Base-by-base conservation (phyloP, 768 basidiomycete species). In the Lentinula edodes region DNA sequence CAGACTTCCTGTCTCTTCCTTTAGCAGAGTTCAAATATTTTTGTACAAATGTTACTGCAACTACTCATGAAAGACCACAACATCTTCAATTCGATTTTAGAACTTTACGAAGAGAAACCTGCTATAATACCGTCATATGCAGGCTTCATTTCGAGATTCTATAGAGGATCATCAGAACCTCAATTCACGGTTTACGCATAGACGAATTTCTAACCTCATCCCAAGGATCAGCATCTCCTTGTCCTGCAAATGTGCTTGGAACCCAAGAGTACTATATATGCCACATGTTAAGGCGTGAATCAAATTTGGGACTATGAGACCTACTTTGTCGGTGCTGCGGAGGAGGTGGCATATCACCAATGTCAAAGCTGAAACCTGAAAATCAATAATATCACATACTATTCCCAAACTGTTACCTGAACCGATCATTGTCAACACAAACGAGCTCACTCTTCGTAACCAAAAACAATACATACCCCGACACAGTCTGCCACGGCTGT, bases 41-140 rank as follows among this genome's bases (percentile, higher is more conserved):
- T 4, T 28, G 28, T 28, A 28, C 28, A 28, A 28, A 4, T 28
- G 28, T 28, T 28, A 28, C 28, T 28, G 23, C 23, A 23, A 23
- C 1, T 23, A 23, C 1, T 23, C 54, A 39, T 5, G 38, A 2
- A 39, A 5, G 6, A 28, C 3, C 2, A 28, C 28, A 28, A 28
- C 28, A 28, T 28, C 28, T 4, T 28, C 28, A 4, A 28, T 28
- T 28, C 3, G 3, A 28, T 28, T 4, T 28, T 28, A 28, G 28
- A 72, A 0, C 74, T 28, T 51, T 28, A 56, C 38, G 55, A 56
- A 20, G 55, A 43, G 55, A 74, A 74, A 6, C 73, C 76, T 35
- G 71, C 74, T 12, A 78, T 71, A 63, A 82, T 80, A 15, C 80
- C 80, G 64, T 76, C 73, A 61, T 76, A 80, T 1, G 80, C 80